A percentile compares a stretch with the other conserved stretches of the same genome.
Conservation (phyloP, 2,329 filamentous ascomycete genomes). For the Diplodia mutila region DNA sequence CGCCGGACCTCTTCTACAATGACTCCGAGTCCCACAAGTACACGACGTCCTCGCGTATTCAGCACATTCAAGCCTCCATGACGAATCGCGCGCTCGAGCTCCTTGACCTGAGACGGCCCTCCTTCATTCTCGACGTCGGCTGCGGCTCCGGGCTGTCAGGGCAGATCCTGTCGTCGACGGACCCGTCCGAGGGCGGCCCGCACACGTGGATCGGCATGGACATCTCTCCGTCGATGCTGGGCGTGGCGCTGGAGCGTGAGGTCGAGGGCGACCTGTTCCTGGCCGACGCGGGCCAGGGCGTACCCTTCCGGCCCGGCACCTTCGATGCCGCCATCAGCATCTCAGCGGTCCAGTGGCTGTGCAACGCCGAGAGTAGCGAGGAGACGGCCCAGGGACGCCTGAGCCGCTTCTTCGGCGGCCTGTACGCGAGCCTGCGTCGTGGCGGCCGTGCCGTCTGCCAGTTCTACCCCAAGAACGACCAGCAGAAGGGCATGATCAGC, state of each 20-base stretch:
- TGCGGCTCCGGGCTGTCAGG: conserved; percentile 94
- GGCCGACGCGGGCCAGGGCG: conserved; percentile 91
- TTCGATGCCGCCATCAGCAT: conserved; percentile 97
- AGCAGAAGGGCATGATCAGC: conserved; percentile 89
- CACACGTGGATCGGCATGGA: conserved; percentile 99
- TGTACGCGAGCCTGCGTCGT: conserved; percentile 81
- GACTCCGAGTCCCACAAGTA: conserved; percentile 96
- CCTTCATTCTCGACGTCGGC: conserved; percentile 92
- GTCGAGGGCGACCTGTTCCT: conserved; percentile 93
- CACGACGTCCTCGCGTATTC: conserved; percentile 93
- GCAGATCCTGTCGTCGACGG: conserved; percentile 81
- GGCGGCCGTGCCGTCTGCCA: conserved; percentile 93
- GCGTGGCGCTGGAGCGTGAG: conserved; percentile 86
- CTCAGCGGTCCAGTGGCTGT: conserved; percentile 96
- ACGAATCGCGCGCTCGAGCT: conserved; percentile 90
- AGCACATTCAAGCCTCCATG: conserved; percentile 94
- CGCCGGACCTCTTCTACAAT: conserved; percentile 97
- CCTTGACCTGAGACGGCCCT: conserved; percentile 77
- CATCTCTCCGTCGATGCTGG: conserved; percentile 93
- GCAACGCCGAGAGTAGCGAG: conserved; percentile 88
- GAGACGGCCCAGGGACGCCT: conserved; percentile 79
- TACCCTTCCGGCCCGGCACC: conserved; percentile 87
- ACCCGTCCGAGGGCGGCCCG: conserved; percentile 73
- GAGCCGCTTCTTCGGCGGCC: conserved; percentile 84
- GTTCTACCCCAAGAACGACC: conserved; percentile 96